Base-by-base conservation (phyloP, 2,329 filamentous ascomycete genomes). In the Aspergillus fructus region DNA sequence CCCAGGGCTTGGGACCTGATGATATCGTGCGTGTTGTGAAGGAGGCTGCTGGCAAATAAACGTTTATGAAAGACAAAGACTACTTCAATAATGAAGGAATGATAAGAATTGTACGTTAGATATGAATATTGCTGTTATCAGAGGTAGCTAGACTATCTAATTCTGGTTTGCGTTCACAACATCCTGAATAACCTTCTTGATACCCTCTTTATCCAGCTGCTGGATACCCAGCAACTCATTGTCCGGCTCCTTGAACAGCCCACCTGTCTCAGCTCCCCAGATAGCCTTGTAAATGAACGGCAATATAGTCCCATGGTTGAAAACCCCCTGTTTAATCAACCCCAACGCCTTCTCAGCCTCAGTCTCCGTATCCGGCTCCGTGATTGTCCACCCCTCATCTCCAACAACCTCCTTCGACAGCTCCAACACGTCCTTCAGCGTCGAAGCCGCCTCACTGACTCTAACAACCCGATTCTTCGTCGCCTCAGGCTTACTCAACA, bases 391-490 rank as follows among this genome's bases (percentile, higher is more conserved):
- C 6, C 34, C 51, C 7, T 53, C 51, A 6, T 3, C 2, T 1
- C 51, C 53, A 2, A 55, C 37, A 27, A 49, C 37, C 19, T 49
- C 46, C 45, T 43, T 24, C 17, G 39, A 15, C 5, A 55, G 17
- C 24, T 2, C 34, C 11, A 55, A 37, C n/a, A 55, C 17, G 24
- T 49, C 23, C 27, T 37, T 49, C 23, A 49, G 19, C 11, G 53
- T 49, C 1, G 27, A 15, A 4, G 3, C 12, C 3, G 45, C 45
- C 13, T 60, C 76, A 6, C 80, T 67, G n/a, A 83, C 69, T 57
- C 75, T 76, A 2, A 86, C 73, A 3, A 67, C 56, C 4, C 77
- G 73, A 65, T 87, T 85, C 67, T 78, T 78, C 0, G 84, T 86
- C 65, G 82, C 78, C 2, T 80, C 76, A 0, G 76, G 78, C 51